Base-by-base conservation (phyloP, 139 green algal species). In the Spirogloea muscicola region DNA sequence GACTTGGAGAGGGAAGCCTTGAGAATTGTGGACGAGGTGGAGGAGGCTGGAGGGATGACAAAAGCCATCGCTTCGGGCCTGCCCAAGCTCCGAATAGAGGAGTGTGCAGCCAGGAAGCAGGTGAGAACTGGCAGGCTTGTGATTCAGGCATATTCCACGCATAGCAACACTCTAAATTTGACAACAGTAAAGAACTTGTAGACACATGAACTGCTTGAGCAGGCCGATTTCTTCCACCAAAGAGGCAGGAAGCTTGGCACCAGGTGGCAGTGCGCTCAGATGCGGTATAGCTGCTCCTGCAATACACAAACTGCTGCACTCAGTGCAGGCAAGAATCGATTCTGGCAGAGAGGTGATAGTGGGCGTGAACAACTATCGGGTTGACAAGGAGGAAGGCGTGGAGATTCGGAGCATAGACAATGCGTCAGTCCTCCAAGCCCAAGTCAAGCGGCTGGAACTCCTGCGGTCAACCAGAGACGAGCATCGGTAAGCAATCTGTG, bases 341-440 rank as follows among this genome's bases (percentile, higher is more conserved):
- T 85, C 68, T 49, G 85, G 85, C 43, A 58, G 41, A 34, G 85
- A 91, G 62, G 84, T 89, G 31, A 80, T 91, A 9, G 86, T 91
- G 27, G 86, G 85, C 5, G 87, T 91, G 25, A 91, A 91, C 74
- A 91, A 91, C 70, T 91, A 90, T 41, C 34, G 72, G 43, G 61
- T 52, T 29, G 18, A 52, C 48, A 55, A 48, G 61, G 69, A 76
- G 29, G 72, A 72, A 52, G 6, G 25, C 29, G 72, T 90, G 43
- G 64, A 83, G 27, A 68, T 89, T 38, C 72, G 86, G 7, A 62
- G 64, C 58, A 90, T 90, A 25, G 86, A 90, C 84, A 90, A 91
- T 69, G 63, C 60, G 16, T 67, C 68, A 3, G 75, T 82, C 44
- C 44, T 80, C 25, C n/a, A 44, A 25, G 42, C 25, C 16, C 76